A percentile compares a stretch with the other conserved stretches of the same genome.
phyloP scores from a whole-genome alignment of 495 filamentous ascomycete species.

The Podospora sp. region DNA sequence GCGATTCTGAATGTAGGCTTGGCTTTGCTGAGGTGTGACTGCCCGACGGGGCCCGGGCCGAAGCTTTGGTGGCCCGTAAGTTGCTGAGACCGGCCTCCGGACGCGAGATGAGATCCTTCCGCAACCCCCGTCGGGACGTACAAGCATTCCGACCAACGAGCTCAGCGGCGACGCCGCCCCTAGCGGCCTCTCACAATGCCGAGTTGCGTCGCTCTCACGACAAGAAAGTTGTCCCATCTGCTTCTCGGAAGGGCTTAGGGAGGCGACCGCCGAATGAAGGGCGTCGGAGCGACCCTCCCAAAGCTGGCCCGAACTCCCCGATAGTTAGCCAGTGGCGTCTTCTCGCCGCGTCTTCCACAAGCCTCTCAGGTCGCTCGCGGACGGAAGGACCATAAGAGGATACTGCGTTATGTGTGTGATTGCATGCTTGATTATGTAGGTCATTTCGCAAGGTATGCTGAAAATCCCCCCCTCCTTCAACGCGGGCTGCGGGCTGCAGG shows the following conservation, averaged over 20 bases:
- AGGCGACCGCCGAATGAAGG: too few relatives aligned
- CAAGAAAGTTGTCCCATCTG: neutral
- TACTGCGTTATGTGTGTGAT: conserved; percentile 19
- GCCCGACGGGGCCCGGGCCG: conserved; percentile 12
- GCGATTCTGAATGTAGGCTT: neutral
- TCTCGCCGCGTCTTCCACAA: conserved; percentile 9
- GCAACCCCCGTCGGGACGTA: neutral
- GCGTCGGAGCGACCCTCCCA: neutral
- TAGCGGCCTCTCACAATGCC: neutral
- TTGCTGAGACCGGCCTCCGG: conserved; percentile 4
- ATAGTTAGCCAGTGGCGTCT: neutral
- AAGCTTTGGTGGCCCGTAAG: conserved; percentile 10
- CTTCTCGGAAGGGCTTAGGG: too few relatives aligned
- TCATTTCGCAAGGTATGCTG: conserved; percentile 5
- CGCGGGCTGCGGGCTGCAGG: conserved; percentile 21
- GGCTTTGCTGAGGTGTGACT: neutral
- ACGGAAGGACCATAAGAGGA: conserved; percentile 14
- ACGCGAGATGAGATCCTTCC: neutral
- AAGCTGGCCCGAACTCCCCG: neutral
- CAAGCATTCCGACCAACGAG: neutral
- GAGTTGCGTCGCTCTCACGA: neutral
- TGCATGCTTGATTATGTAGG: conserved; percentile 19
- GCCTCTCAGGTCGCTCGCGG: conserved; percentile 1
- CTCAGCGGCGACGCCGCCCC: neutral
- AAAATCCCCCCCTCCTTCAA: neutral